These are phyloP conservation scores for Candida orba DNA, from an alignment of 805 yeast species.

Conservation along the genomic window DNA sequence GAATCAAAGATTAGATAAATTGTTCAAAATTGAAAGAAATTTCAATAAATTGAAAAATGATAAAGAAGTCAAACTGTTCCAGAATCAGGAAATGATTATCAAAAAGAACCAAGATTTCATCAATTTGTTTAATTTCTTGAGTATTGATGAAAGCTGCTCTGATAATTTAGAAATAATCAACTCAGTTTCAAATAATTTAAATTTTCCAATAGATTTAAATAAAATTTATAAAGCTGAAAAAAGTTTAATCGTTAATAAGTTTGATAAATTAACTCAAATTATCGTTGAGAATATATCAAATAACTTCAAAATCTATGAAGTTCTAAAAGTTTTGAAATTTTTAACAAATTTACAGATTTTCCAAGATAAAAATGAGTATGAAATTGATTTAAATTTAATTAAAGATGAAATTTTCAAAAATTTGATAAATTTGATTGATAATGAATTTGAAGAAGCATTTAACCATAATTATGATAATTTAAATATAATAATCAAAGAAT, in stretches of 20 bases:
- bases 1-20: constrained; percentile 7
- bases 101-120: constrained; percentile 2
- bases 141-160: constrained; percentile 3
- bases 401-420: neutral
- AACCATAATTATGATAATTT: constrained; percentile 1
- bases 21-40: constrained; percentile 13
- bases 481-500: neutral
- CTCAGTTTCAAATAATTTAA: neutral
- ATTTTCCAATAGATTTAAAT: constrained; percentile 2
- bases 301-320: constrained; percentile 4
- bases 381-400: constrained; percentile 2
- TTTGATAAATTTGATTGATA: constrained; percentile 1
- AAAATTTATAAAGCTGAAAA: constrained; percentile 1
- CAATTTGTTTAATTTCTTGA: constrained; percentile 6
- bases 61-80: neutral
- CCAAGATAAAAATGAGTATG: constrained; percentile 1
- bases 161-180: constrained; percentile 3
- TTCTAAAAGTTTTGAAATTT: constrained; percentile 4
- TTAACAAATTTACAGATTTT: neutral
- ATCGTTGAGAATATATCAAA: neutral
- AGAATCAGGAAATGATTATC: neutral
- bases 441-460: constrained; percentile 1
- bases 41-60: constrained; percentile 5
- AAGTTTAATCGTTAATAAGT: constrained; percentile 1
- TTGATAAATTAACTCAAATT: neutral